A percentile compares a stretch with the other conserved stretches of the same genome.
These are phyloP conservation scores for Mycena metata DNA, from an alignment of 768 basidiomycete genomes.

Conservation along the genomic window DNA sequence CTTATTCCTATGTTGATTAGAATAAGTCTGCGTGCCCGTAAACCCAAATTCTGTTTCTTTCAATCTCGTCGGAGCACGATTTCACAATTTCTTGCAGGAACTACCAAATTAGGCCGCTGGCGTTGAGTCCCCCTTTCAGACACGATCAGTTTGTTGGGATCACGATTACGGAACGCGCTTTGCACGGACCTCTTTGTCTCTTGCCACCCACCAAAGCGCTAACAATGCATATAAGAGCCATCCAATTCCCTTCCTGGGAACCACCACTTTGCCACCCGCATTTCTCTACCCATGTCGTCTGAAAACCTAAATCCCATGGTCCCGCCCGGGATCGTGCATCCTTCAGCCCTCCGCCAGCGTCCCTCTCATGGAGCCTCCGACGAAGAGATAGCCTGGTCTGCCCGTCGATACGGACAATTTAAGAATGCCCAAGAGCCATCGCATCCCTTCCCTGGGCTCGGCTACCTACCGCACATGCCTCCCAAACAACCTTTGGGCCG, in stretches of 20 bases:
- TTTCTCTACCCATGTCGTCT: neutral
- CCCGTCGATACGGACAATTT: conserved; percentile 4
- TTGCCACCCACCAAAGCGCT: conserved; percentile 16
- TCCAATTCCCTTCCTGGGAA: neutral
- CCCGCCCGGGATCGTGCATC: neutral
- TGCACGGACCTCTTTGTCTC: neutral
- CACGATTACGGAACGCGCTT: conserved; percentile 2
- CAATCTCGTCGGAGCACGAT: too few relatives aligned
- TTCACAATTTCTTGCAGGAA: neutral
- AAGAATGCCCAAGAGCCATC: neutral
- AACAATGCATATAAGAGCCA: conserved; percentile 7
- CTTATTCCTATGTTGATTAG: conserved; percentile 32
- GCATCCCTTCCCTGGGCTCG: neutral
- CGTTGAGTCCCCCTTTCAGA: neutral
- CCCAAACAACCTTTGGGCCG: neutral
- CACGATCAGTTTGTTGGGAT: too few relatives aligned
- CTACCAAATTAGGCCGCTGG: neutral
- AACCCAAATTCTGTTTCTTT: too few relatives aligned
- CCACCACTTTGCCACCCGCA: neutral
- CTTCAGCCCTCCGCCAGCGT: neutral
- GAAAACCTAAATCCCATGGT: neutral
- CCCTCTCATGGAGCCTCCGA: neutral
- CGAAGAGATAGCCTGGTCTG: neutral
- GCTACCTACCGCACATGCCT: neutral
- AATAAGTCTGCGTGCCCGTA: too few relatives aligned